Base-by-base conservation (phyloP, 1,139 yeast species). In the Nakaseomyces uthaithaninus region DNA sequence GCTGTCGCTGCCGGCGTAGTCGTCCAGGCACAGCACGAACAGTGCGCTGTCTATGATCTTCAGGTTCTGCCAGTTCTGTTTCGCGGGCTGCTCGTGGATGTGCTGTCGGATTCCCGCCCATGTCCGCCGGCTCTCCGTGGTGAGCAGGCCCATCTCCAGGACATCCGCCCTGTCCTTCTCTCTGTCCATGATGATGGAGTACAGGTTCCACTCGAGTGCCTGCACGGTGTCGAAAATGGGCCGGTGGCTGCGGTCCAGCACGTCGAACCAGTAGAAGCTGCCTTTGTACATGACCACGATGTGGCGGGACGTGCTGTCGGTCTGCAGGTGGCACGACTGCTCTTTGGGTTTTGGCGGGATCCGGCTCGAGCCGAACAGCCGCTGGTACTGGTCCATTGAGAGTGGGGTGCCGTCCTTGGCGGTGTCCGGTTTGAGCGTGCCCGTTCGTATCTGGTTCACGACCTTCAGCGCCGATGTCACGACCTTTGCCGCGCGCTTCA, bases 241-340 rank as follows among this genome's bases (percentile, higher is more conserved):
- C 55, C 84, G 80, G 57, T 80, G 74, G 45, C 75, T 66, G 41
- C 68, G 68, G 58, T 84, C 93, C 57, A 85, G 67, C 3, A 84
- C 94, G 56, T 85, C 94, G 58, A 85, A 85, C 94, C 94, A 84
- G 64, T 85, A 85, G 60, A 84, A 80, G 60, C 84, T 94, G 4
- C 94, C 83, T 54, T 80, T 78, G 48, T 85, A 77, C 57, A 83
- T 65, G 14, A 84, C 87, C 23, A 83, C 81, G 43, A 85, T 75
- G 58, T 85, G 94, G 52, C 75, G 80, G 3, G 89, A 76, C 14
- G 74, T 66, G 16, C 71, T 58, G 59, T 82, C 93, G 4, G 84
- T 72, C 61, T 83, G 94, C 82, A 85, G 78, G 40, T 81, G 73
- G 63, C 95, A 85, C 3, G 50, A 45, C 11, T 31, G 23, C 19